Percentiles rank a stretch among this genome's conserved stretches.
Conservation (phyloP, 2,329 filamentous ascomycete species). For the Aureobasidium sp. region DNA sequence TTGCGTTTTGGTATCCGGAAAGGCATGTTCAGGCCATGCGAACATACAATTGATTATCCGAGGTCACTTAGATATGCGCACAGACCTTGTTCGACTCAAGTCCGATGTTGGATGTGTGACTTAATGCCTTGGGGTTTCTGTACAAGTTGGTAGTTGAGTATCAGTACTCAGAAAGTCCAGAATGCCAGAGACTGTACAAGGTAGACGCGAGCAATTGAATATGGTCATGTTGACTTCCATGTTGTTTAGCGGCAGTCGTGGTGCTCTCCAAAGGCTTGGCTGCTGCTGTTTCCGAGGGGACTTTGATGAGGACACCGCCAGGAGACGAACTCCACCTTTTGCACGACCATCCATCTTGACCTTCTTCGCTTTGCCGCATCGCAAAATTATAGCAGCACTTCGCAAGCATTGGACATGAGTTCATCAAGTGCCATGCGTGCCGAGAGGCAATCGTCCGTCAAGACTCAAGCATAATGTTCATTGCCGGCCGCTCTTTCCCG, state of each 20-base stretch:
- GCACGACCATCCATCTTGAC: neutral
- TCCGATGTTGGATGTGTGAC: neutral
- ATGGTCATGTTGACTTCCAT: neutral
- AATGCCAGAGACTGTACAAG: neutral
- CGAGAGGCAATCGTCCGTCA: neutral
- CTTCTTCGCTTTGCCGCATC: neutral
- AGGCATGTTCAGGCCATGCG: conserved; percentile 9
- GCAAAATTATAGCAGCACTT: neutral
- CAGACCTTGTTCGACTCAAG: neutral
- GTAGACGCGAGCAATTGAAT: neutral
- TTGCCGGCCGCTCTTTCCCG: neutral
- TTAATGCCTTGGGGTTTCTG: neutral
- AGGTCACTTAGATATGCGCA: neutral
- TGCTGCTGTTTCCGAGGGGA: conserved; percentile 10
- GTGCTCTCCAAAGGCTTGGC: conserved; percentile 7
- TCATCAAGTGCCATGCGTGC: neutral
- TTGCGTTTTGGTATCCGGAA: conserved; percentile 14
- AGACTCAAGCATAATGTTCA: neutral
- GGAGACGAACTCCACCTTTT: neutral
- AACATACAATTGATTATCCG: neutral
- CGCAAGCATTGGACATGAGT: neutral
- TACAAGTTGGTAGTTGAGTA: neutral
- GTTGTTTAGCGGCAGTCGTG: neutral
- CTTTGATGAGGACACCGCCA: neutral
- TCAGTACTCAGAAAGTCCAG: no score